phyloP scores from a whole-genome alignment of 257 asterid genomes.

The Nicotiana tabacum region DNA sequence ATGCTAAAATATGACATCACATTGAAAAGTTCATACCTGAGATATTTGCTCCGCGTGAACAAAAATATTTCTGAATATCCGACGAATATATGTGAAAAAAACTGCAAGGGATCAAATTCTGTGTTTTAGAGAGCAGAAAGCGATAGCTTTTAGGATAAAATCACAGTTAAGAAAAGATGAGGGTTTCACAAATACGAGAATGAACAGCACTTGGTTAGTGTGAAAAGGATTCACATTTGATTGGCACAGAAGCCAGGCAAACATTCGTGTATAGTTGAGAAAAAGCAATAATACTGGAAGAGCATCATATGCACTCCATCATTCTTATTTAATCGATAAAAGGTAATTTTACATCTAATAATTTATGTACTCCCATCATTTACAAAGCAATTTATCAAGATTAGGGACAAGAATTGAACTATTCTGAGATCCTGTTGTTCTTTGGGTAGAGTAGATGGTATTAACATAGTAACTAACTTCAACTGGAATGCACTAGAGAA shows the following conservation, averaged over 20 bases:
- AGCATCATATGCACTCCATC: neutral
- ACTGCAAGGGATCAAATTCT: slow-evolving; percentile 43
- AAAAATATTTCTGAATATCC: slow-evolving; percentile 83
- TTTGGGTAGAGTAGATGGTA: neutral
- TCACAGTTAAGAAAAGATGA: neutral
- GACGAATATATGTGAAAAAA: slow-evolving; percentile 65
- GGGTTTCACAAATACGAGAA: neutral
- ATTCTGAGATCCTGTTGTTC: neutral
- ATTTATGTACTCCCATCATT: too few species aligned
- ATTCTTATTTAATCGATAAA: neutral
- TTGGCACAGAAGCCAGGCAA: neutral
- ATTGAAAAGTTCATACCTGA: slow-evolving; percentile 48
- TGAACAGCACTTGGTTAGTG: neutral
- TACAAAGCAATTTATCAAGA: neutral
- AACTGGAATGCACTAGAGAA: neutral
- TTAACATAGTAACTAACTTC: neutral
- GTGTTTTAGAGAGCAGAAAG: slow-evolving; percentile 2
- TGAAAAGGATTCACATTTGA: neutral
- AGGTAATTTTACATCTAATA: too few species aligned
- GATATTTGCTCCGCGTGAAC: slow-evolving; percentile 81
- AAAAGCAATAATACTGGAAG: neutral
- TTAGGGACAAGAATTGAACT: neutral
- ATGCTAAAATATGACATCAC: neutral
- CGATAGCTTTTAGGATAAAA: neutral
- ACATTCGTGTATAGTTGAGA: neutral